Evolutionary conservation across 2,329 filamentous ascomycete genomes (phyloP), one percentile per base, ranked within the genome.

Genomic region (Xylariaceae sp.): DNA sequence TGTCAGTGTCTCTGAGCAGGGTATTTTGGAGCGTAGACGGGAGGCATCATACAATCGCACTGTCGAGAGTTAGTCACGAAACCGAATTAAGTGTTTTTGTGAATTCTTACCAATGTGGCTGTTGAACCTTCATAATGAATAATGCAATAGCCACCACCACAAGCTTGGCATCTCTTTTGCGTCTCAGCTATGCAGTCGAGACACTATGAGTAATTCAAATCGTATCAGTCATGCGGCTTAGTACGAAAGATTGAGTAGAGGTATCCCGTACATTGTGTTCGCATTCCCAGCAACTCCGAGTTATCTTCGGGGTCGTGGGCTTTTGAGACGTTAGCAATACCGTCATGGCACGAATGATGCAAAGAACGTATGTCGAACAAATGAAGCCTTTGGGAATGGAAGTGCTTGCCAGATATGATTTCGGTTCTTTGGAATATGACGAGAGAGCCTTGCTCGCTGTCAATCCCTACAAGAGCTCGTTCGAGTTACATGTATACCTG

Each of bases 71-170:
- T 27, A 27, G 22, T 27, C 7, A 27, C 7, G 22, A 27, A 7
- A 27, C 4, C 7, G 22, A 4, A 5, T 27, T 27, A n/a, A n/a
- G n/a, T n/a, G n/a, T n/a, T n/a, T n/a, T n/a, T n/a, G n/a, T n/a
- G n/a, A n/a, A n/a, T 22, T 71, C 75, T 72, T 63, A 80, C 77
- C 58, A 74, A 68, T 33, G 76, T 83, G n/a, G 76, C 70, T 11
- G 85, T 88, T 38, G 87, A 92, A 14, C 89, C 88, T 58, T 90
- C 87, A 58, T 95, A 90, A 65, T 95, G 89, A 48, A 86, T 77
- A 52, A 86, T 78, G 67, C 91, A 96, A 66, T 95, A 96, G 45
- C 88, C 87, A 47, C 87, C 86, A 39, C 78, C 78, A 68, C 91
- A 96, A 51, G 77, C 78, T 53, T 74, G 77, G 66, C 91, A 96